phyloP scores from a whole-genome alignment of 768 basidiomycete species.

The Mycena capillaripes region DNA sequence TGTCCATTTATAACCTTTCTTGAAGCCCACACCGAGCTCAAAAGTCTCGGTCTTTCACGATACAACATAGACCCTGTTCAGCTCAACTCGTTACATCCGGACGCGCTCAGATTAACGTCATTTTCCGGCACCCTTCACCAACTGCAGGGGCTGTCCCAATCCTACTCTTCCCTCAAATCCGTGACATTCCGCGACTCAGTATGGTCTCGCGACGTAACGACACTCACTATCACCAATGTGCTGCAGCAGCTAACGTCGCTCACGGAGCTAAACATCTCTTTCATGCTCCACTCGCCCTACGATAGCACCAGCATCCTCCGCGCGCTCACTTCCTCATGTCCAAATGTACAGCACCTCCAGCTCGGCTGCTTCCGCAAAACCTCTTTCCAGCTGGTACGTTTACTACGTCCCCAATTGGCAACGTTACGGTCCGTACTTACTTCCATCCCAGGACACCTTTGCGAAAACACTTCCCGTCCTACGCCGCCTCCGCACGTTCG shows the following conservation, averaged over 20 bases:
- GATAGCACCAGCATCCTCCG: slow-evolving; percentile 80
- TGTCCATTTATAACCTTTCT: slow-evolving; percentile 78
- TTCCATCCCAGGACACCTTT: slow-evolving; percentile 64
- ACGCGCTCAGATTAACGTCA: slow-evolving; percentile 65
- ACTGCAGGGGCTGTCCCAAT: slow-evolving; percentile 70
- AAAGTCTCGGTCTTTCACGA: slow-evolving; percentile 64
- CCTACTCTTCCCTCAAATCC: slow-evolving; percentile 64
- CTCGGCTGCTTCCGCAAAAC: slow-evolving; percentile 77
- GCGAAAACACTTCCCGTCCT: slow-evolving; percentile 74
- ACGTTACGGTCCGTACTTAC: neutral
- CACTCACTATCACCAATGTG: slow-evolving; percentile 70
- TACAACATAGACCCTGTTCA: slow-evolving; percentile 68
- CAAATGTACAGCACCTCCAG: slow-evolving; percentile 72
- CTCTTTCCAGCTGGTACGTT: slow-evolving; percentile 77
- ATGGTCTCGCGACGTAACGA: slow-evolving; percentile 76
- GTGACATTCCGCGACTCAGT: slow-evolving; percentile 78
- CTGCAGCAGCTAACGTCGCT: slow-evolving; percentile 70
- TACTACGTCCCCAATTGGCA: neutral
- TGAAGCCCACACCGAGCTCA: slow-evolving; percentile 71
- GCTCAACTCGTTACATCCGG: slow-evolving; percentile 61
- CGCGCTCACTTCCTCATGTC: slow-evolving; percentile 76
- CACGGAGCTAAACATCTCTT: slow-evolving; percentile 72
- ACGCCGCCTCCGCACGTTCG: slow-evolving; percentile 72
- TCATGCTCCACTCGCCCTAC: slow-evolving; percentile 80
- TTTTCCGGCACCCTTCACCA: slow-evolving; percentile 80